Percentiles rank a stretch among this genome's conserved stretches.
These are phyloP conservation scores for Boletus semigastroideus DNA, from an alignment of 1,284 basidiomycete genomes.

Conservation along the genomic window DNA sequence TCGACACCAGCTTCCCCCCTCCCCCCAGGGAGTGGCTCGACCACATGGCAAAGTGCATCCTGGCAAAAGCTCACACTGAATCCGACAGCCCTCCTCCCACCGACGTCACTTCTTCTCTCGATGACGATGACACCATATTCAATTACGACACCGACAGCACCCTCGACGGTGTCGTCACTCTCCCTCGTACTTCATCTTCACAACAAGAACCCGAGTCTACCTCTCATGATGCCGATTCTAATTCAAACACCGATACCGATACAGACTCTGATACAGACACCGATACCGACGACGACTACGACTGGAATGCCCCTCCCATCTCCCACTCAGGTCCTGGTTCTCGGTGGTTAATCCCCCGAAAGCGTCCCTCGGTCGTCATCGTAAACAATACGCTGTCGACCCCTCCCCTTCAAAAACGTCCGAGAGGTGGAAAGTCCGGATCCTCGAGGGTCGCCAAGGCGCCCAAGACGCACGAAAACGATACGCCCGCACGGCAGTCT, in stretches of 20 bases:
- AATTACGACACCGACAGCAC: slow-evolving; percentile 23
- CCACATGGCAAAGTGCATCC: slow-evolving; percentile 14
- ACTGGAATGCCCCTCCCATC: slow-evolving; percentile 8
- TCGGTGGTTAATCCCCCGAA: slow-evolving; percentile 26
- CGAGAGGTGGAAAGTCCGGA: slow-evolving; percentile 7
- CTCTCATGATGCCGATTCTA: slow-evolving; percentile 6
- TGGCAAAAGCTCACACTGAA: slow-evolving; percentile 20
- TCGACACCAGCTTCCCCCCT: slow-evolving; percentile 21
- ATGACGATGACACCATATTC: slow-evolving; percentile 9
- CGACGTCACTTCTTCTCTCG: neutral
- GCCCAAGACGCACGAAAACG: slow-evolving; percentile 12
- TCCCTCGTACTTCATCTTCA: neutral
- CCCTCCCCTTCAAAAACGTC: slow-evolving; percentile 13
- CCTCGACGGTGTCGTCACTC: slow-evolving; percentile 2
- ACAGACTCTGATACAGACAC: slow-evolving; percentile 19
- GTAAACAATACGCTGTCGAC: neutral
- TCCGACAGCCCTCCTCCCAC: neutral
- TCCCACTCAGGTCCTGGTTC: slow-evolving; percentile 12
- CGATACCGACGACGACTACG: slow-evolving; percentile 16
- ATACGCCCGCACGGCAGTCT: slow-evolving; percentile 9
- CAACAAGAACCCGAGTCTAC: slow-evolving; percentile 7
- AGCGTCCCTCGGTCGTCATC: slow-evolving; percentile 19
- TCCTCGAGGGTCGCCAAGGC: slow-evolving; percentile 6
- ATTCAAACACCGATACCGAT: slow-evolving; percentile 16
- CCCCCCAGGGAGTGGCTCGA: slow-evolving; percentile 24